These are phyloP conservation scores for Thozetella sp. DNA, from an alignment of 495 filamentous ascomycete genomes.

Conservation along the genomic window DNA sequence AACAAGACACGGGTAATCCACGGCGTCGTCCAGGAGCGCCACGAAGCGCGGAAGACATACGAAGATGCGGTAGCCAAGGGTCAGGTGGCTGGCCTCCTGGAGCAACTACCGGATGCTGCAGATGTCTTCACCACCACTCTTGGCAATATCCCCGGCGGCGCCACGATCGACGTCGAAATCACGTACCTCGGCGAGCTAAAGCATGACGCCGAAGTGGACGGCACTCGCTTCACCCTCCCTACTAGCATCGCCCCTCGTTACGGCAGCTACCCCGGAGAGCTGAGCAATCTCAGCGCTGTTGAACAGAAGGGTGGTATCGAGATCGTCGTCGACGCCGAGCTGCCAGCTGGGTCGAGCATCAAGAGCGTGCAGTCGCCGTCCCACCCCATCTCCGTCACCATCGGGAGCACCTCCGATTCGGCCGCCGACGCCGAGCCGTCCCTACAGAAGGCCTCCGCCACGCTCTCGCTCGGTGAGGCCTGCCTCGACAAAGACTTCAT, in stretches of 20 bases:
- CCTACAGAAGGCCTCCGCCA: slow-evolving; percentile 61
- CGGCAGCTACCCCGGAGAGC: slow-evolving; percentile 42
- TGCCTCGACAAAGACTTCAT: slow-evolving; percentile 55
- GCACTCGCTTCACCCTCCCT: slow-evolving; percentile 66
- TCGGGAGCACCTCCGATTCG: slow-evolving; percentile 57
- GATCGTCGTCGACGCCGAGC: slow-evolving; percentile 61
- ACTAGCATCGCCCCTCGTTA: slow-evolving; percentile 65
- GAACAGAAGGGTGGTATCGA: slow-evolving; percentile 43
- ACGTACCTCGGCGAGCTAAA: slow-evolving; percentile 70
- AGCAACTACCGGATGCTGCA: slow-evolving; percentile 55
- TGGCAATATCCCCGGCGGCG: slow-evolving; percentile 61
- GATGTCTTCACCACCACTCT: slow-evolving; percentile 68
- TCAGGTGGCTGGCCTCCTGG: slow-evolving; percentile 61
- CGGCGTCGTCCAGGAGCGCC: slow-evolving; percentile 64
- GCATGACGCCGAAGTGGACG: slow-evolving; percentile 62
- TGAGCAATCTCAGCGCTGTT: slow-evolving; percentile 11
- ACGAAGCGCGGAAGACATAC: slow-evolving; percentile 55
- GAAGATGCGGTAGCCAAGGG: slow-evolving; percentile 55
- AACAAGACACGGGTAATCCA: slow-evolving; percentile 45
- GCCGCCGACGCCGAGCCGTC: slow-evolving; percentile 41
- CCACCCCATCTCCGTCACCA: slow-evolving; percentile 65
- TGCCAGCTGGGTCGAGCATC: slow-evolving; percentile 56
- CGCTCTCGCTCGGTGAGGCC: slow-evolving; percentile 46
- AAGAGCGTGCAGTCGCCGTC: slow-evolving; percentile 62
- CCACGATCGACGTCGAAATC: slow-evolving; percentile 56